Base-by-base conservation (phyloP, 2,329 filamentous ascomycete species). In the Juglanconis juglandina region DNA sequence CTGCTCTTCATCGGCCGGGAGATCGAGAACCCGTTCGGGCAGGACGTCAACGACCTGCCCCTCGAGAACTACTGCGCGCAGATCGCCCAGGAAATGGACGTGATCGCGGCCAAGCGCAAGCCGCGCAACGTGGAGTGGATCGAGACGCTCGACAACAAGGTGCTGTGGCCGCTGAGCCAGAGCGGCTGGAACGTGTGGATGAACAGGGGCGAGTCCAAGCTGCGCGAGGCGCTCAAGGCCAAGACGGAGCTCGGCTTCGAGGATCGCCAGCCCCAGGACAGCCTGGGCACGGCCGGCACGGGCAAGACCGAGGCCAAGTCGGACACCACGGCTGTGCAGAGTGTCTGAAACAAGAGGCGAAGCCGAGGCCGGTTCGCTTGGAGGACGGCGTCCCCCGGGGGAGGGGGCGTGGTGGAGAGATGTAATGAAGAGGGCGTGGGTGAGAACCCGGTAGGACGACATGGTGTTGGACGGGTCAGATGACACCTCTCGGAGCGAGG, bases 1-100 rank as follows among this genome's bases (percentile, higher is more conserved):
- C 80, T 89, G 41, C 81, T 86, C 13, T 81, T 84, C 44, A 89
- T 89, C 65, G 87, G 87, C 34, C 80, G 81, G 57, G 87, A 90
- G 71, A 87, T 90, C 63, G 87, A 90, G 68, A 87, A 90, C 66
- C 87, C 87, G 2, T 90, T 89, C 68, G 87, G 87, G 47, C 77
- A 82, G 59, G 87, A 89, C 64, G 86, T 88, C 63, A 90, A 89
- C 67, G 87, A 89, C 70, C 76, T 88, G 30, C 84, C 84, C 5
- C 78, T 88, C 7, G 87, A 89, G 69, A 75, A 76, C 3, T 90
- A 84, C 77, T 90, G 87, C 72, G 79, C 83, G 37, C 84, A 88
- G 67, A 76, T 90, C 24, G 83, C 85, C 30, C 73, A 79, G 49
- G 87, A 90, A 66, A 79, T 90, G 55, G 86, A 89, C 65, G 79